Conservation (phyloP, 2,329 filamentous ascomycete species). For the Bipolaris cookei region DNA sequence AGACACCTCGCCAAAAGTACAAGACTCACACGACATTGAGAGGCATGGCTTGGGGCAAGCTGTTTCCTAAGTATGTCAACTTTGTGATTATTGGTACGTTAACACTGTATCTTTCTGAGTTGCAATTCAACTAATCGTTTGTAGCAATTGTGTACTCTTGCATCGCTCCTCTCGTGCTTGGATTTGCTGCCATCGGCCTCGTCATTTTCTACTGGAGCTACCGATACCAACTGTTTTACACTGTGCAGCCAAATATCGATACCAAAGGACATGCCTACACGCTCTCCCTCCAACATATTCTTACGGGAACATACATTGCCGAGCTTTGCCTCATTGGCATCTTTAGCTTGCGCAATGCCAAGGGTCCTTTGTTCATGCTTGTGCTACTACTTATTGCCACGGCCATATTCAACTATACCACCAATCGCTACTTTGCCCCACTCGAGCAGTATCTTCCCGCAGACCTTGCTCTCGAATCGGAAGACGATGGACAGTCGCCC, state of each 20-base stretch:
- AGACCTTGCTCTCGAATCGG: slow-evolving; percentile 34
- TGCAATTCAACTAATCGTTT: slow-evolving; percentile 15
- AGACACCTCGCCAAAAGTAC: slow-evolving; percentile 65
- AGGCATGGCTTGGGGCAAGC: slow-evolving; percentile 49
- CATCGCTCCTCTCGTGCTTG: slow-evolving; percentile 83
- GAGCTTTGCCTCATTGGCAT: slow-evolving; percentile 85
- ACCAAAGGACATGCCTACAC: slow-evolving; percentile 88
- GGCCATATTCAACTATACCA: slow-evolving; percentile 42
- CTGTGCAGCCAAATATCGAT: slow-evolving; percentile 80
- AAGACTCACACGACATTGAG: slow-evolving; percentile 41
- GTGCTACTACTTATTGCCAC: slow-evolving; percentile 42
- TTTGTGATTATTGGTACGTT: slow-evolving; percentile 50
- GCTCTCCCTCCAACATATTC: slow-evolving; percentile 83
- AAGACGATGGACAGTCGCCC: slow-evolving; percentile 38
- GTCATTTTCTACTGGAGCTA: slow-evolving; percentile 85
- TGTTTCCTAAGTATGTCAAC: slow-evolving; percentile 51
- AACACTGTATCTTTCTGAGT: background rate
- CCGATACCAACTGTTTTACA: slow-evolving; percentile 89
- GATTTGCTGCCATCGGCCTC: slow-evolving; percentile 80
- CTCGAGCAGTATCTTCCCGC: slow-evolving; percentile 46
- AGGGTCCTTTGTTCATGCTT: slow-evolving; percentile 43
- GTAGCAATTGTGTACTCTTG: slow-evolving; percentile 81
- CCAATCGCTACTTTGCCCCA: slow-evolving; percentile 44
- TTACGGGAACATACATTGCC: slow-evolving; percentile 82
- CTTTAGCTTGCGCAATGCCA: slow-evolving; percentile 60